phyloP scores from a whole-genome alignment of 2,329 filamentous ascomycete species.

The Cladophialophora chaetospira region DNA sequence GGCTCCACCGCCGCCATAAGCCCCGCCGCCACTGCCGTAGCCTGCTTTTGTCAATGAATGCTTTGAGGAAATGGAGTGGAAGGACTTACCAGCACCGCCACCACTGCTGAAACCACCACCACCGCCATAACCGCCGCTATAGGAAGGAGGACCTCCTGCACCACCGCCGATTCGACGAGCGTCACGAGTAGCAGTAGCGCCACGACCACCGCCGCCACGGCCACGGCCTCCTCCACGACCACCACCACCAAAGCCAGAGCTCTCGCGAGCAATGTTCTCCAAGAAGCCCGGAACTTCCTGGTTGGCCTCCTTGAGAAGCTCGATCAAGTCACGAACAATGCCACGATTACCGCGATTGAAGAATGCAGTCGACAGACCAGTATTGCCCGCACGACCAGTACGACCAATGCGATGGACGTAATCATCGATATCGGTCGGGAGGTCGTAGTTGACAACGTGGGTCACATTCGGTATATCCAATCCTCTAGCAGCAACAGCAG shows the following conservation, averaged over 20 bases:
- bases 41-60: conserved; percentile 24
- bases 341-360: conserved; percentile 99
- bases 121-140: conserved; percentile 36
- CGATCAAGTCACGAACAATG: conserved; percentile 92
- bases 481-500: conserved; percentile 85
- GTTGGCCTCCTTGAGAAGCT: conserved; percentile 98
- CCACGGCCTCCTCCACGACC: conserved; percentile 68
- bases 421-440: conserved; percentile 98
- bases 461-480: conserved; percentile 95
- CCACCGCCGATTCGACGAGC: conserved; percentile 71
- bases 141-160: conserved; percentile 38
- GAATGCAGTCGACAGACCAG: conserved; percentile 96
- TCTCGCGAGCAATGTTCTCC: conserved; percentile 95
- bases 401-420: conserved; percentile 99
- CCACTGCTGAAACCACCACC: conserved; percentile 32
- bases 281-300: conserved; percentile 93
- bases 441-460: conserved; percentile 98
- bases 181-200: conserved; percentile 72
- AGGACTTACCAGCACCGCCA: conserved; percentile 33
- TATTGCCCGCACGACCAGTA: conserved; percentile 99
- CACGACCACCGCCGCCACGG: conserved; percentile 71
- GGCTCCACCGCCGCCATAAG: conserved; percentile 27
- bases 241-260: conserved; percentile 75
- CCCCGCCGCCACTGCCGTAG: conserved; percentile 23
- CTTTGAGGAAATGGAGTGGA: not conserved